A percentile compares a stretch with the other conserved stretches of the same genome.
phyloP scores from a whole-genome alignment of 225 moss, liverwort and hornwort species.

The Pseudoscleropodium purum region DNA sequence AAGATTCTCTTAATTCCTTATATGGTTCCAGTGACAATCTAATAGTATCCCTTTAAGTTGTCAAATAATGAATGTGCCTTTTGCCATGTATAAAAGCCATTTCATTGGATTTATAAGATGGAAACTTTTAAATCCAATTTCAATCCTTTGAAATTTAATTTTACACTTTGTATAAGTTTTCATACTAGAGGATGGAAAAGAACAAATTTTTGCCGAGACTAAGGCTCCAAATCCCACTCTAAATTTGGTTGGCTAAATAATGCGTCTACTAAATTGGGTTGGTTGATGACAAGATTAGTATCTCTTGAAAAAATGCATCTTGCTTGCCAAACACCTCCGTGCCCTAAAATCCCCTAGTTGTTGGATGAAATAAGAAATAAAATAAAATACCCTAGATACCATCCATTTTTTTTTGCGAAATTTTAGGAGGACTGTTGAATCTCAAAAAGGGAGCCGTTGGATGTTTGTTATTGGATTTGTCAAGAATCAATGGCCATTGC shows the following conservation, averaged over 20 bases:
- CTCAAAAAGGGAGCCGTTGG: too few species aligned
- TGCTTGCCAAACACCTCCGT: too few species aligned
- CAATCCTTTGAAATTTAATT: neutral
- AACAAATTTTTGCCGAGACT: neutral
- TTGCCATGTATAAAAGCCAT: neutral
- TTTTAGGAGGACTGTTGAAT: too few species aligned
- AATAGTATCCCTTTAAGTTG: neutral
- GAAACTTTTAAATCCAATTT: neutral
- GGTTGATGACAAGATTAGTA: too few species aligned
- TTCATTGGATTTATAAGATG: neutral
- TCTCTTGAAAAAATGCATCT: too few species aligned
- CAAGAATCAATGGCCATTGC: too few species aligned
- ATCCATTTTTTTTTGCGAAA: too few species aligned
- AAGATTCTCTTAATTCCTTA: neutral
- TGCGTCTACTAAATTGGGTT: neutral
- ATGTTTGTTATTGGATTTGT: too few species aligned
- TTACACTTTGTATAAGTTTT: neutral
- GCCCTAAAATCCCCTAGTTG: too few species aligned
- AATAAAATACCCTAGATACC: too few species aligned
- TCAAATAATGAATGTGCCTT: neutral
- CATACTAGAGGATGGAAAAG: neutral
- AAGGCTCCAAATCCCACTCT: neutral
- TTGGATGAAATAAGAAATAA: too few species aligned
- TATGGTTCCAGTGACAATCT: neutral
- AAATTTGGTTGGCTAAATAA: rapidly evolving